Evolutionary conservation across 1,284 basidiomycete genomes (phyloP), one percentile per base, ranked within the genome.

Genomic region (Fomitopsis palustris): DNA sequence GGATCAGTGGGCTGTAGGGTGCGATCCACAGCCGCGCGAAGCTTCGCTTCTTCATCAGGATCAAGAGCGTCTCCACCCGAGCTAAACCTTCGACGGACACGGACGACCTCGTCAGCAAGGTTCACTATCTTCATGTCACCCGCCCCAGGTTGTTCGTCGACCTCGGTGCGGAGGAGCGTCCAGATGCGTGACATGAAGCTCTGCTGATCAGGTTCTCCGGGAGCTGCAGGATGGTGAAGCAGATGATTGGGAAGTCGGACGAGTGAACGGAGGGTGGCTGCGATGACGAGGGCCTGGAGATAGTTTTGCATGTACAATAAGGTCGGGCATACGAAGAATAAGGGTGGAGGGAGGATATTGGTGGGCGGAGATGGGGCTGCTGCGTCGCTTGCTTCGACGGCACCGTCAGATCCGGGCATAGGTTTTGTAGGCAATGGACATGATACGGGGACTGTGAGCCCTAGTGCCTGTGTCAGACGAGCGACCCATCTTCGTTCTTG

Each of bases 61-160:
- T 74, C 70, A 25, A 74, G 53, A 0, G 63, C 42, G 2, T 64
- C 59, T 21, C 58, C 62, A 4, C 56, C 42, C 10, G 57, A 60
- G 19, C 60, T 56, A 52, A 61, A 63, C 14, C 53, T 56, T n/a
- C 64, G 56, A 9, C 67, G 67, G 1, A 69, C 81, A 19, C 79
- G 83, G 29, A 89, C 67, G 52, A 90, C 81, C 66, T 91, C 88
- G 68, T 90, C 88, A 0, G 85, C 86, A 19, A 91, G 78, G 67
- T 90, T 84, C 37, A 83, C 70, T 43, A 90, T 68, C 64, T 84
- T 88, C 9, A 83, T 86, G 21, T 72, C 70, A 3, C 72, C 66
- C 5, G 70, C 65, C 14, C 63, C 70, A 9, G 75, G 69, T 59
- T 80, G 77, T 14, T 74, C 75, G 23, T 82, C 78, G 42, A 89